These are phyloP conservation scores for Fragilariopsis cylindrus DNA, from an alignment of 108 stramenopile genomes.

Conservation along the genomic window DNA sequence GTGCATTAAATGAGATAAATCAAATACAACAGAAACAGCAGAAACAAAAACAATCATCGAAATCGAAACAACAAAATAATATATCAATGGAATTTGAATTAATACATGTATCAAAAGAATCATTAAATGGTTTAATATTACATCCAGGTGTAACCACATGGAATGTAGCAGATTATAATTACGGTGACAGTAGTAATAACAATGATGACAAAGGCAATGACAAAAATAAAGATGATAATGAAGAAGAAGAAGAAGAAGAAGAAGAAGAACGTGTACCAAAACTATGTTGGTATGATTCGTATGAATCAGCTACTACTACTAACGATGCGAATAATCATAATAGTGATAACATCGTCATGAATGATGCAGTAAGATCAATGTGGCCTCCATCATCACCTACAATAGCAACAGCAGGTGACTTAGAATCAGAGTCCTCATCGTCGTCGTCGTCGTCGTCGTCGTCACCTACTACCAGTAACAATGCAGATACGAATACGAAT, in stretches of 20 bases:
- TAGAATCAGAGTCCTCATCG: background rate
- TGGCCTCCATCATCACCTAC: slow-evolving; percentile 45
- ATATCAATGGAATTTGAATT: slow-evolving; percentile 32
- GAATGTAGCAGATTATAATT: slow-evolving; percentile 67
- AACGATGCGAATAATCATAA: too few species aligned
- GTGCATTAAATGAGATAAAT: slow-evolving; percentile 38
- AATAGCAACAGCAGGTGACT: background rate
- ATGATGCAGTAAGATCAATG: slow-evolving; percentile 40
- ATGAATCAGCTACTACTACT: too few species aligned
- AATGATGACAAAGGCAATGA: slow-evolving; percentile 22
- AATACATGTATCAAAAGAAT: slow-evolving; percentile 40
- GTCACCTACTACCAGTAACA: slow-evolving; percentile 9
- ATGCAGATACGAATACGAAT: background rate
- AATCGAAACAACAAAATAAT: background rate
- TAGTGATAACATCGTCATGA: slow-evolving; percentile 20
- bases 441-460: background rate
- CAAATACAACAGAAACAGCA: background rate
- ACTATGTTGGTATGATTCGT: background rate
- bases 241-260: slow-evolving; percentile 35
- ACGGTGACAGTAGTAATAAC: slow-evolving; percentile 8
- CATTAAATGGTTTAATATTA: slow-evolving; percentile 42
- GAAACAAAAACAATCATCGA: background rate
- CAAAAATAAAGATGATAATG: slow-evolving; percentile 27
- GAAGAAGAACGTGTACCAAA: background rate
- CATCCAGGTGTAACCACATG: slow-evolving; percentile 59